Evolutionary conservation across 495 filamentous ascomycete genomes (phyloP).

Genomic region (Patellaria atrata): DNA sequence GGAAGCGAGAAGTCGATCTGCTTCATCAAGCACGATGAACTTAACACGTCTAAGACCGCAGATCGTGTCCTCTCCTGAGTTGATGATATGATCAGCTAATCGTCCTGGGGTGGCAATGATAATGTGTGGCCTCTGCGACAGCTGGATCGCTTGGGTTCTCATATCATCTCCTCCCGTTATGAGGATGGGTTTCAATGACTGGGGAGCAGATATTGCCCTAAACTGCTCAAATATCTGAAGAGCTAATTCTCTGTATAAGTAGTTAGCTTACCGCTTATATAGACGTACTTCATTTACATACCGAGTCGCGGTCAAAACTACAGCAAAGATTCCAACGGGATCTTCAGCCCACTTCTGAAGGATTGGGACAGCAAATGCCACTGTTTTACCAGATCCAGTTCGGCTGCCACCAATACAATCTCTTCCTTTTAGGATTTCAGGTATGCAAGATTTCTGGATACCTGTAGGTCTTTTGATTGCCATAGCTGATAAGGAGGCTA

Average conservation of each 20-base stretch:
- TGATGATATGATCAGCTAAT: slow-evolving; percentile 83
- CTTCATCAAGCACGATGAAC: slow-evolving; percentile 91
- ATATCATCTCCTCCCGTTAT: slow-evolving; percentile 88
- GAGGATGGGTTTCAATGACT: slow-evolving; percentile 70
- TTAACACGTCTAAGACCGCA: slow-evolving; percentile 59
- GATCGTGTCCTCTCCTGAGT: slow-evolving; percentile 80
- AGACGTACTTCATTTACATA: slow-evolving; percentile 19
- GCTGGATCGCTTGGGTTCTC: slow-evolving; percentile 71
- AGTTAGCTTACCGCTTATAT: not conserved
- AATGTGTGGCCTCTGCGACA: slow-evolving; percentile 70
- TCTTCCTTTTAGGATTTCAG: slow-evolving; percentile 71
- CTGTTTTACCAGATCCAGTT: slow-evolving; percentile 98
- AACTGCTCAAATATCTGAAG: slow-evolving; percentile 94
- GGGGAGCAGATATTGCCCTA: slow-evolving; percentile 73
- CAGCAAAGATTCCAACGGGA: slow-evolving; percentile 76
- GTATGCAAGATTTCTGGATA: slow-evolving; percentile 87
- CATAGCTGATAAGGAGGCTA: slow-evolving; percentile 71
- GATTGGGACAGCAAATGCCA: slow-evolving; percentile 88
- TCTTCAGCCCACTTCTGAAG: slow-evolving; percentile 87
- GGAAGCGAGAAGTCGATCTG: slow-evolving; percentile 71
- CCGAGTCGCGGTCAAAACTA: slow-evolving; percentile 83
- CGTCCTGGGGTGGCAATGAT: slow-evolving; percentile 91
- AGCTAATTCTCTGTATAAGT: slow-evolving; percentile 56
- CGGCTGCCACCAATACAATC: slow-evolving; percentile 90
- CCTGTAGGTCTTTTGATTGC: slow-evolving; percentile 77